These are phyloP conservation scores for Epichloe baconii DNA, from an alignment of 2,329 filamentous ascomycete genomes.

Conservation along the genomic window DNA sequence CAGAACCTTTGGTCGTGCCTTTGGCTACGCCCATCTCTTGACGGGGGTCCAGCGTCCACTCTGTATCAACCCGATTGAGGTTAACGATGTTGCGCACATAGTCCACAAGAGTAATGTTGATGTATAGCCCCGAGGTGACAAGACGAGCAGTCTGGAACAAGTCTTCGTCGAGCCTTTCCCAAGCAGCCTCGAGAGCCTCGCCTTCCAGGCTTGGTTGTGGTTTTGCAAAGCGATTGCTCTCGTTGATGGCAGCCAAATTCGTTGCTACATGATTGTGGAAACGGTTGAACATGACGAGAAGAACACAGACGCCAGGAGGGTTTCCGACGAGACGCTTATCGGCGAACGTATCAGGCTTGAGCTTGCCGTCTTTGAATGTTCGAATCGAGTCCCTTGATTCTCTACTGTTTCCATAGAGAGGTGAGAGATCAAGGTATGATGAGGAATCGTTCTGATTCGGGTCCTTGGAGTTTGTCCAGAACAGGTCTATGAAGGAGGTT, in stretches of 20 bases:
- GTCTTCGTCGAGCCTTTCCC: constrained; percentile 63
- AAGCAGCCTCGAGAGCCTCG: constrained; percentile 37
- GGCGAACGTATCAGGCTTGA: constrained; percentile 62
- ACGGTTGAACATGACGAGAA: constrained; percentile 66
- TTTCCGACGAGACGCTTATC: constrained; percentile 58
- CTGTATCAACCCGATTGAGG: constrained; percentile 43
- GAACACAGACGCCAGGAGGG: constrained; percentile 56
- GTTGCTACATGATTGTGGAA: constrained; percentile 82
- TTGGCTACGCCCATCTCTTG: constrained; percentile 47
- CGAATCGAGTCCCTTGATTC: constrained; percentile 53
- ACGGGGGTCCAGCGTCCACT: constrained; percentile 71
- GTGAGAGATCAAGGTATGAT: constrained; percentile 58
- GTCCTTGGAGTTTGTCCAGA: constrained; percentile 54
- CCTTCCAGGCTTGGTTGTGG: constrained; percentile 37
- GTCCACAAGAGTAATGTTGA: constrained; percentile 66
- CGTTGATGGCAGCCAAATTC: constrained; percentile 75
- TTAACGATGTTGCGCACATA: constrained; percentile 71
- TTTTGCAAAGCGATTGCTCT: constrained; percentile 62
- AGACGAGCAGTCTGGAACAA: constrained; percentile 67
- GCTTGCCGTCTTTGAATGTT: constrained; percentile 55
- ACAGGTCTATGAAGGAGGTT: constrained; percentile 35
- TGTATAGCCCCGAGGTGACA: constrained; percentile 62
- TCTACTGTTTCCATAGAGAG: constrained; percentile 57
- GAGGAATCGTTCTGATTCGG: constrained; percentile 52
- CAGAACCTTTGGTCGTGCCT: constrained; percentile 43